These are phyloP conservation scores for Sporothrix phasma DNA, from an alignment of 2,329 filamentous ascomycete genomes.

Conservation along the genomic window DNA sequence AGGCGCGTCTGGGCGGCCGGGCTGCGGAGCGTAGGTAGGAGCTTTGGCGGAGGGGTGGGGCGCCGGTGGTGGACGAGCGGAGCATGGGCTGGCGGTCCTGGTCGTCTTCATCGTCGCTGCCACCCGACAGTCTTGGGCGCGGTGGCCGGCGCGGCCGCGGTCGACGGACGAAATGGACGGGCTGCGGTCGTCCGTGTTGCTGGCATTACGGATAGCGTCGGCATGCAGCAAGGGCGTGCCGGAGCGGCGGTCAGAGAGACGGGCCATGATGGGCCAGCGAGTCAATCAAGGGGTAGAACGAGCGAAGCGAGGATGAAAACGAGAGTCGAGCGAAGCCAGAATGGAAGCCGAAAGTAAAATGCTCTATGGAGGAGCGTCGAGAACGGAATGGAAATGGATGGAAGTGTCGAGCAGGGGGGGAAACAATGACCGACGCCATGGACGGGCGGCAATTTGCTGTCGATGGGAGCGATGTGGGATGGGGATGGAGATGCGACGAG, in stretches of 20 bases:
- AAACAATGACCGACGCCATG: neutral
- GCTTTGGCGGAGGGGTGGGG: conserved; percentile 39
- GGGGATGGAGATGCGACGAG: neutral
- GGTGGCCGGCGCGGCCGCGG: conserved; percentile 13
- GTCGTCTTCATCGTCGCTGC: neutral
- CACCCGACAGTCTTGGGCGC: neutral
- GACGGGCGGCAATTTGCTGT: neutral
- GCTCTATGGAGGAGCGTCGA: neutral
- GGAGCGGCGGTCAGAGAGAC: neutral
- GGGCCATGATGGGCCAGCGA: neutral
- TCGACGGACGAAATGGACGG: neutral
- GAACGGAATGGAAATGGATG: neutral
- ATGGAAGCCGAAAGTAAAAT: too few species aligned
- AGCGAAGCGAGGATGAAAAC: neutral
- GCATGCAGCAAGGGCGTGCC: conserved; percentile 5
- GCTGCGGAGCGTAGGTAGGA: conserved; percentile 61
- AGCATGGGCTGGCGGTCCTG: neutral
- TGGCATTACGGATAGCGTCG: neutral
- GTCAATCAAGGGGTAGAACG: too few species aligned
- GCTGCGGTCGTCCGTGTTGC: neutral
- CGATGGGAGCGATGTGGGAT: neutral
- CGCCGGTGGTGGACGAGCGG: neutral
- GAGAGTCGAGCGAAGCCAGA: neutral
- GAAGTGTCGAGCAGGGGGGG: neutral
- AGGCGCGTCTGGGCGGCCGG: conserved; percentile 52